Percentiles rank a stretch among this genome's conserved stretches.
phyloP scores from a whole-genome alignment of 2,329 filamentous ascomycete genomes.

The Phyllosticta citribraziliensis region DNA sequence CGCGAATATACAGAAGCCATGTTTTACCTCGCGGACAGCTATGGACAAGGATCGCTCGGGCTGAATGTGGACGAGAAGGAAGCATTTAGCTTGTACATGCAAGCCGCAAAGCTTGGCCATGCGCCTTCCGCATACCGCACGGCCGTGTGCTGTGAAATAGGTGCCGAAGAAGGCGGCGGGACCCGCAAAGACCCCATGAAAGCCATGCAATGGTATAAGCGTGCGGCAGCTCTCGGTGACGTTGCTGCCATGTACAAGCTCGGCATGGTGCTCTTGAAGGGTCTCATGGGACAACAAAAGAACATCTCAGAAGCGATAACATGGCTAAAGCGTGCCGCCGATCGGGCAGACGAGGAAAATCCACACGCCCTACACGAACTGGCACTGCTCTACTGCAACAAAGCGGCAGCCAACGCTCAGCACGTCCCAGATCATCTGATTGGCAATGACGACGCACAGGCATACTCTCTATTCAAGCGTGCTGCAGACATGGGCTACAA shows the following conservation, averaged over 20 bases:
- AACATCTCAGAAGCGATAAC: slow-evolving; percentile 79
- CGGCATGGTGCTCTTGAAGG: slow-evolving; percentile 91
- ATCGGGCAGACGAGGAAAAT: slow-evolving; percentile 78
- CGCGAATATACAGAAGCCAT: slow-evolving; percentile 73
- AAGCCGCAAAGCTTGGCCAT: slow-evolving; percentile 82
- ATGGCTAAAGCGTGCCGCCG: slow-evolving; percentile 89
- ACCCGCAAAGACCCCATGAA: slow-evolving; percentile 86
- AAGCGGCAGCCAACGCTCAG: slow-evolving; percentile 39
- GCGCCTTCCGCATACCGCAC: slow-evolving; percentile 83
- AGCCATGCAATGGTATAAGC: slow-evolving; percentile 96
- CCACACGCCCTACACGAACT: slow-evolving; percentile 93
- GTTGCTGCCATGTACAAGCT: slow-evolving; percentile 97
- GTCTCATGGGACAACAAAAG: slow-evolving; percentile 73
- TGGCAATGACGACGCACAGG: slow-evolving; percentile 71
- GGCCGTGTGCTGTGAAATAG: slow-evolving; percentile 94
- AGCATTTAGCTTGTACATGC: slow-evolving; percentile 87
- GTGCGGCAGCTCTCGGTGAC: slow-evolving; percentile 81
- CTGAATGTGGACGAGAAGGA: slow-evolving; percentile 78
- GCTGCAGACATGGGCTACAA: slow-evolving; percentile 88
- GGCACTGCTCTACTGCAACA: slow-evolving; percentile 44
- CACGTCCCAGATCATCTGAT: slow-evolving; percentile 50
- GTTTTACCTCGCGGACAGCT: slow-evolving; percentile 86
- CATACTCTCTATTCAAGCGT: slow-evolving; percentile 70
- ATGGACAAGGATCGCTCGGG: slow-evolving; percentile 72
- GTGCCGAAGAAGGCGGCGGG: slow-evolving; percentile 85